Base-by-base conservation (phyloP, 176 grass and related monocot species). In the Musa acuminata region DNA sequence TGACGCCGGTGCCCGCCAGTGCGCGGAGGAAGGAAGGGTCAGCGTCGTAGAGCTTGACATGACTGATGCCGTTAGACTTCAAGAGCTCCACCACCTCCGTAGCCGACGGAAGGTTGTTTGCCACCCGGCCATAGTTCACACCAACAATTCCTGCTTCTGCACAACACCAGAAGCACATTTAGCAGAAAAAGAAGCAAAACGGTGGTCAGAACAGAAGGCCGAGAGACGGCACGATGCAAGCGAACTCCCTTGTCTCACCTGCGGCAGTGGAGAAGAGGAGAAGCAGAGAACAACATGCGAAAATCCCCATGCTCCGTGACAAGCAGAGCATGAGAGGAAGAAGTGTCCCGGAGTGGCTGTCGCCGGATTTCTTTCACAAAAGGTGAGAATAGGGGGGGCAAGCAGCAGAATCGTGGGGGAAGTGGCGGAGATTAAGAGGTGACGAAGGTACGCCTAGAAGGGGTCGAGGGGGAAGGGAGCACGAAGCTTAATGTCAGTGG, bases 11-110 rank as follows among this genome's bases (percentile, higher is more conserved):
- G 49, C 51, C 51, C 2, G 69, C 69, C n/a, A 72, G 20, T 8
- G 69, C 69, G 69, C 69, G 69, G 0, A 72, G 69, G 69, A 72
- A 50, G 69, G 69, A 11, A 1, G 69, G 69, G 43, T 72, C 69
- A 9, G 69, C 49, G 69, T 72, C 69, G 50, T 72, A 72, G 17
- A 72, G 69, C 49, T 52, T 51, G 49, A 72, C 50, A 23, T 52
- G 50, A 17, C 69, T 20, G 29, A 72, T 53, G n/a, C 49, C 69
- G 49, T 52, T 72, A n/a, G 48, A 21, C 10, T 51, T 52, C 49
- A 72, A 12, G 50, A 72, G 69, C 69, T 25, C 49, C 69, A 8
- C 49, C 69, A 72, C 69, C 11, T 22, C 53, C 8, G 49, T 72
- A 19, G 69, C 9, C 49, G 69, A 29, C 0, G 69, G 69, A 4